A percentile compares a stretch with the other conserved stretches of the same genome.
phyloP scores from a whole-genome alignment of 306 rosid genomes.

The Bauhinia variegata region DNA sequence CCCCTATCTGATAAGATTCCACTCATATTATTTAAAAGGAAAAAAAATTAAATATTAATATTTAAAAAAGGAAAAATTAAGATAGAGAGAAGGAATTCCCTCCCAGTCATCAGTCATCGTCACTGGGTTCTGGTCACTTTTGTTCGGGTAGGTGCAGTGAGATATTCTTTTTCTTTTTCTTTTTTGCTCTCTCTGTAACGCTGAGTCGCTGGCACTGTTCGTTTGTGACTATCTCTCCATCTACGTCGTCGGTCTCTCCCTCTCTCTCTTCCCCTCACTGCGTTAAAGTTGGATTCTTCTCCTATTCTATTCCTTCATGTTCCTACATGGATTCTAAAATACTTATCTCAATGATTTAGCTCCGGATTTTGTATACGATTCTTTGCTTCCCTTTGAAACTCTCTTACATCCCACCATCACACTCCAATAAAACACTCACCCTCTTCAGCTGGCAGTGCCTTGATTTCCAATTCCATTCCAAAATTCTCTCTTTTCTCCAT shows the following conservation, averaged over 20 bases:
- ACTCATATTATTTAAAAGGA: not conserved
- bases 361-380: slow-evolving; percentile 27
- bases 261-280: not conserved
- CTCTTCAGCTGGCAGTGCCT: slow-evolving; percentile 2
- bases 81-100: not conserved
- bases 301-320: not conserved
- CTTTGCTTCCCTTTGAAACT: slow-evolving; percentile 48
- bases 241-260: not conserved
- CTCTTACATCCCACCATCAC: slow-evolving; percentile 30
- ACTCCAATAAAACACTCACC: slow-evolving; percentile 19
- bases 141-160: not conserved
- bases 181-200: not conserved
- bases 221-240: not conserved
- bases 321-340: not conserved
- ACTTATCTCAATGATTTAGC: not conserved
- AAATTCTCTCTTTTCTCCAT: not conserved
- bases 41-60: too few relatives aligned
- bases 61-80: not conserved
- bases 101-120: slow-evolving; percentile 6
- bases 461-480: not conserved
- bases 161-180: not conserved
- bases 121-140: slow-evolving; percentile 10
- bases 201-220: not conserved
- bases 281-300: slow-evolving; percentile 2
- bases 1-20: not conserved